Evolutionary conservation across 192 early-diverging fungal genomes (phyloP), one percentile per base, ranked within the genome.

Genomic region (Entomortierella lignicola): DNA sequence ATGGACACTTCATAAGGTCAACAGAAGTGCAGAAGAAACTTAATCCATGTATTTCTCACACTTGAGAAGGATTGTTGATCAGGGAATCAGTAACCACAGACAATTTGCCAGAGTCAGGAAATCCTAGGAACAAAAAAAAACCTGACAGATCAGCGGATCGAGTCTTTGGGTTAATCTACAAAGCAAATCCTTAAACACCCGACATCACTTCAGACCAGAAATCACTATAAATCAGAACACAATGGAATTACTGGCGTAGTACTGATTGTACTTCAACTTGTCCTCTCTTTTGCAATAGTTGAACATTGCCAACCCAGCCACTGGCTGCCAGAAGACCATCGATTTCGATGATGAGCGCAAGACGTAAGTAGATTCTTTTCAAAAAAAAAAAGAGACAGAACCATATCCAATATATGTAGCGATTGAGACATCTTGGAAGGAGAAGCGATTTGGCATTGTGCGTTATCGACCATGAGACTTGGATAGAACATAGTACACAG

Each of bases 261-360:
- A 41, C 61, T 72, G 60, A 63, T 58, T 43, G 60, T 41, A 30
- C 61, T 18, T 65, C 52, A 26, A 61, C 53, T 66, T 64, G 10
- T 52, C 52, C 63, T 54, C 56, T 68, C 68, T 55, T 50, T 63
- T 32, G 50, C 34, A 80, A 71, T 85, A 98, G 97, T 87, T 98
- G 86, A 98, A 99, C 94, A 96, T 99, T 83, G 95, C 97, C 86
- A 95, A 97, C 89, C 94, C 95, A 84, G 95, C 95, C 87, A 93
- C 93, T 84, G 98, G 98, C 86, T 94, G 94, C 87, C 96, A 99
- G 86, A 99, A 99, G 92, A 88, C 91, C 81, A 92, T 98, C 84
- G 94, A 97, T 65, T 93, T 99, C 79, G 96, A 98, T 82, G 97
- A 99, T 87, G 96, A 99, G 90, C 92, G 92, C 85, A 89, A 93